Evolutionary conservation across 2,329 filamentous ascomycete species (phyloP).

Genomic region (Nakataea oryzae): DNA sequence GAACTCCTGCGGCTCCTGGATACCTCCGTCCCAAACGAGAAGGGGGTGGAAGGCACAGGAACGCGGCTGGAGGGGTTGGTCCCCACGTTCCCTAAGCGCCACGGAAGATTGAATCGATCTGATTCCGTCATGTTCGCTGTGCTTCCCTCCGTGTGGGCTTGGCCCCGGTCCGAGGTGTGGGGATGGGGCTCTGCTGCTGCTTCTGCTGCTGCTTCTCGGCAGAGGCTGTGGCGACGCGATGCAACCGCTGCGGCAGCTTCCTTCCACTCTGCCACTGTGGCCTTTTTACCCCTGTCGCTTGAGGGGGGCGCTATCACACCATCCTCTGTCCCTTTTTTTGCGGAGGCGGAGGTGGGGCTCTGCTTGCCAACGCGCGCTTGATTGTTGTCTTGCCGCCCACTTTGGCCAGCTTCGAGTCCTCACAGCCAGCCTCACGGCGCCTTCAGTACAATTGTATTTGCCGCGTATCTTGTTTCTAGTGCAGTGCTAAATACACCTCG

Average conservation of each 20-base stretch:
- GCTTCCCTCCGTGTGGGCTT: background rate
- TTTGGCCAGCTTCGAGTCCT: background rate
- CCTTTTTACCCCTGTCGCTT: constrained; percentile 6
- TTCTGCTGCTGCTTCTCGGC: background rate
- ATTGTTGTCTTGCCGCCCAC: background rate
- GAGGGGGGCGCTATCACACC: background rate
- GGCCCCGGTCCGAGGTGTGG: background rate
- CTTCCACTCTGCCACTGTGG: constrained; percentile 15
- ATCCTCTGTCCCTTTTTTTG: background rate
- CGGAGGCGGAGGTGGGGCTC: background rate
- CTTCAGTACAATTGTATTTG: background rate
- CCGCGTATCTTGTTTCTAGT: background rate
- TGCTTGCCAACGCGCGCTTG: background rate
- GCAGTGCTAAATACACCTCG: background rate
- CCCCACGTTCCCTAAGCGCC: no score
- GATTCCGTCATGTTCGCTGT: background rate
- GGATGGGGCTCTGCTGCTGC: background rate
- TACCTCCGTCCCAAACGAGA: background rate
- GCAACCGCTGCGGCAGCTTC: background rate
- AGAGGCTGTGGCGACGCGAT: background rate
- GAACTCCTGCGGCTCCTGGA: background rate
- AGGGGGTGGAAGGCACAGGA: background rate
- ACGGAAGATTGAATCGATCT: background rate
- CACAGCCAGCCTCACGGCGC: background rate
- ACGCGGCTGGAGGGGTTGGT: no score